Evolutionary conservation across 2,329 filamentous ascomycete genomes (phyloP), one percentile per base, ranked within the genome.

Genomic region (Sporothrix protearum): DNA sequence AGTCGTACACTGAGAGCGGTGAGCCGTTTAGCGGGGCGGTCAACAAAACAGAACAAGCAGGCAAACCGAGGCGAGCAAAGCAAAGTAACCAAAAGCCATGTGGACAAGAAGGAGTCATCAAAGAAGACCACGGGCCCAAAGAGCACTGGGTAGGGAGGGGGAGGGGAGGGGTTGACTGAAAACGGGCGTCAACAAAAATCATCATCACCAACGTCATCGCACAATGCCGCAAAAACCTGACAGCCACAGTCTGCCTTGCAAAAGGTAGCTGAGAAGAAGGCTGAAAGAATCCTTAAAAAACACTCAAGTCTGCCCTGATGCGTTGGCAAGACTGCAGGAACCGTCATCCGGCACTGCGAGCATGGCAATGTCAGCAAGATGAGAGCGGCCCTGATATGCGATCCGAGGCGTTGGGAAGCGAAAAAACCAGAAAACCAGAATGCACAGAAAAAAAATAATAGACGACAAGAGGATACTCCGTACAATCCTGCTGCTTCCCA

Each of bases 1-100:
- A 19, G 71, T 71, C 47, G 47, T 30, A 71, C 71, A 71, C 14
- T 4, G 16, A 16, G 47, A 66, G 57, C 71, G 71, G 71, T 69
- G 71, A 71, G 66, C 33, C 33, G 51, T 68, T 16, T 22, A n/a
- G 22, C 30, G 61, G 45, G 49, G 45, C 61, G 22, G 39, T 59
- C 36, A 33, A 30, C 59, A 16, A 51, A 53, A 19, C 28, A n/a
- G 19, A 25, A 19, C 10, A n/a, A 36, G 16, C 16, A 36, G 64
- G 4, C 19, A 53, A 67, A 19, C 36, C 19, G 19, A 36, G 28
- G 51, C 45, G 45, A 51, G 22, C 8, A 19, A 45, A 12, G 14
- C 12, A 45, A 63, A 25, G 3, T 9, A 25, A 55, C n/a, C 8
- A 22, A 7, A 19, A 9, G 64, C 22, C 25, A 67, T 39, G 39